Conservation (phyloP, 768 basidiomycete genomes). For the Leucocoprinus leucothites region DNA sequence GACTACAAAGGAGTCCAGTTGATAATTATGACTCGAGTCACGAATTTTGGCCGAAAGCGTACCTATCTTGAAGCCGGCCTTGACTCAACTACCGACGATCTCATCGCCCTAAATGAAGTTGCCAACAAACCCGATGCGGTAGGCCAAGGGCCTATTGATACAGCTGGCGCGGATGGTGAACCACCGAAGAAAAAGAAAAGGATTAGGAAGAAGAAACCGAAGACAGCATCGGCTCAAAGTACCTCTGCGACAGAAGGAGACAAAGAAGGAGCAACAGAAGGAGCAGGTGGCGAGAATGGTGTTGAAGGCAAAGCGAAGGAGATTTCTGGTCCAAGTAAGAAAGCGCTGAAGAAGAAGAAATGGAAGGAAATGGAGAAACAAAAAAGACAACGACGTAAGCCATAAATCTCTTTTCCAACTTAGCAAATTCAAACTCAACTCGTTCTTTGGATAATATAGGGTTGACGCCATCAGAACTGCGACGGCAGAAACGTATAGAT, state of each 20-base stretch:
- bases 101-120: conserved; percentile 5
- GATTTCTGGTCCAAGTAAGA: conserved; percentile 5
- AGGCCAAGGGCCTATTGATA: background rate
- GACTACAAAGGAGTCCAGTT: too few relatives aligned
- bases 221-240: conserved; percentile 17
- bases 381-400: conserved; percentile 27
- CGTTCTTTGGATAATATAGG: background rate
- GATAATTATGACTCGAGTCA: conserved; percentile 63
- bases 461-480: conserved; percentile 39
- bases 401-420: conserved; percentile 19
- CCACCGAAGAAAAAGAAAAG: conserved; percentile 53
- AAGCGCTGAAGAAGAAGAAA: conserved; percentile 25
- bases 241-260: conserved; percentile 17
- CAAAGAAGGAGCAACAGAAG: conserved; percentile 13
- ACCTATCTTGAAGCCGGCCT: conserved; percentile 68
- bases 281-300: background rate
- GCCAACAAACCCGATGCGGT: conserved; percentile 10
- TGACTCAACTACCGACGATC: conserved; percentile 4
- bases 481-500: conserved; percentile 62
- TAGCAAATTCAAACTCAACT: background rate
- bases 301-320: conserved; percentile 14
- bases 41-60: conserved; percentile 72
- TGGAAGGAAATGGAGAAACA: conserved; percentile 27
- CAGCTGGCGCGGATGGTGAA: conserved; percentile 13
- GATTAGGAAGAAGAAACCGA: conserved; percentile 41